Base-by-base conservation (phyloP, 2,329 filamentous ascomycete genomes). In the Hymenoscyphus occultus region DNA sequence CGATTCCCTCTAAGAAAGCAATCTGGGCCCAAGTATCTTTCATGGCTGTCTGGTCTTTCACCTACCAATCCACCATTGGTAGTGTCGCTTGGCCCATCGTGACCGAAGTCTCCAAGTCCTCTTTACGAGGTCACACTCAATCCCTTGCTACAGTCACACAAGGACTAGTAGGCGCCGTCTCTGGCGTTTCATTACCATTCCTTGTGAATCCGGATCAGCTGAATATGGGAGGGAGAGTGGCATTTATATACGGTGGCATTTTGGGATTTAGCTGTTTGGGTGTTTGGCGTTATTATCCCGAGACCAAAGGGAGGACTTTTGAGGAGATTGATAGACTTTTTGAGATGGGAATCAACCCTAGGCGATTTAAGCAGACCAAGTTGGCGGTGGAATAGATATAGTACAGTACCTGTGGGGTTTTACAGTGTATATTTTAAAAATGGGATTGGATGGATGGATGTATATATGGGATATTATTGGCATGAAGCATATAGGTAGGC, bases 321-420 rank as follows among this genome's bases (percentile, higher is more conserved):
- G 78, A 77, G 63, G 81, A 83, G 74, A 78, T 83, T 39, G 81
- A 82, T 66, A 69, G 76, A 6, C 67, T 83, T 67, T 83, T 83
- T 70, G 75, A 79, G 57, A 69, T 67, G 56, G 72, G 68, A 19
- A 69, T 76, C 22, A 64, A 69, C n/a, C 74, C 76, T 12, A 72
- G 76, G 31, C 28, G 66, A 5, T 71, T 71, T 65, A 45, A 57
- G n/a, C 16, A 31, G n/a, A 39, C 56, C 13, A 59, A 31, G 40
- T 61, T 61, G 16, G 2, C 12, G 6, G 19, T 14, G 22, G 54
- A 57, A 12, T 57, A 57, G 45, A 51, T 51, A 1, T 1, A 6
- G 45, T 4, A 19, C 42, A 16, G n/a, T 5, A 9, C 9, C 19
- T 51, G 5, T 4, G 19, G 5, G 35, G 35, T 7, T 35, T 35